These are phyloP conservation scores for Cryptococcus sp. DNA, from an alignment of 1,284 basidiomycete genomes.

Conservation along the genomic window DNA sequence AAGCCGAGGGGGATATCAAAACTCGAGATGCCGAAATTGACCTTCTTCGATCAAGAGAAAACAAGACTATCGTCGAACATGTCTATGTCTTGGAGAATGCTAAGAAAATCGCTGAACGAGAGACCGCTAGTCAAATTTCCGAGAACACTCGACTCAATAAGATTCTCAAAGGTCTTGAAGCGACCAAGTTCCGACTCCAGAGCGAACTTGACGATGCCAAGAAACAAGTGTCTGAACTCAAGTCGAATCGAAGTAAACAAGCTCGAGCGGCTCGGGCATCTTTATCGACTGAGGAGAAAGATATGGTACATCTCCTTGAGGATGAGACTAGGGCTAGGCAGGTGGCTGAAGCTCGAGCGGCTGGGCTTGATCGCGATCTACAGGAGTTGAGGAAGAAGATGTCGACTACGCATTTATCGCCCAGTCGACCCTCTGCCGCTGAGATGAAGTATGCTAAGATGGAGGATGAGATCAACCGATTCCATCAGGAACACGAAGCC, in stretches of 20 bases:
- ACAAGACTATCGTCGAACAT: constrained; percentile 98
- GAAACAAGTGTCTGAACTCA: constrained; percentile 70
- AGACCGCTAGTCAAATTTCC: constrained; percentile 62
- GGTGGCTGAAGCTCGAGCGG: constrained; percentile 28
- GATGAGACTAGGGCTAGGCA: constrained; percentile 33
- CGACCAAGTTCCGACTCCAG: constrained; percentile 57
- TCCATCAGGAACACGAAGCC: constrained; percentile 25
- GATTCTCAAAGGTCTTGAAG: constrained; percentile 37
- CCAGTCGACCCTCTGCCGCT: constrained; percentile 10
- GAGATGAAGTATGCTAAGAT: constrained; percentile 24
- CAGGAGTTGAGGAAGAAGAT: constrained; percentile 34
- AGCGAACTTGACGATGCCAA: constrained; percentile 81
- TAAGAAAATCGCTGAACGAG: constrained; percentile 90
- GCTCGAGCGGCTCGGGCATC: constrained; percentile 33
- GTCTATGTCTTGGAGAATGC: constrained; percentile 97
- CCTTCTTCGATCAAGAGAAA: constrained; percentile 77
- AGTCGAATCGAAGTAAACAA: constrained; percentile 51
- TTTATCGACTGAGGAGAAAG: constrained; percentile 33
- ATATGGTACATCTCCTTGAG: constrained; percentile 17
- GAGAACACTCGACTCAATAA: constrained; percentile 43
- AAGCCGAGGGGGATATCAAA: constrained; percentile 72
- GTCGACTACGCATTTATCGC: constrained; percentile 22
- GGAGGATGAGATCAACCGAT: constrained; percentile 27
- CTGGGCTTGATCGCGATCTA: constrained; percentile 38
- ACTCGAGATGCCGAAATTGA: constrained; percentile 79